phyloP scores from a whole-genome alignment of 768 basidiomycete genomes.

The Nidularia sp. region DNA sequence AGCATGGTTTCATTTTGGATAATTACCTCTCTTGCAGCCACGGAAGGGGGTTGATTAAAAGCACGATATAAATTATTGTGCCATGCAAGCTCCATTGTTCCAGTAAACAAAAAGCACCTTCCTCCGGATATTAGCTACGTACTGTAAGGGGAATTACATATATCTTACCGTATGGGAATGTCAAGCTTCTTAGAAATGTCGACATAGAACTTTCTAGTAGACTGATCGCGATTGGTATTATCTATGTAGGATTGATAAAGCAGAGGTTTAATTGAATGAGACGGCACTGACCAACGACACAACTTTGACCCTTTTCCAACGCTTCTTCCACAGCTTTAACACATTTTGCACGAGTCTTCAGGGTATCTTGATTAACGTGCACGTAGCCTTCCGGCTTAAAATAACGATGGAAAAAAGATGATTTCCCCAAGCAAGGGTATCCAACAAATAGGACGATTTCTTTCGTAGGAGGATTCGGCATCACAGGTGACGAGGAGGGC shows the following conservation, averaged over 20 bases:
- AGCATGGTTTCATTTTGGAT: not conserved
- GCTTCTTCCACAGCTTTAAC: conserved; percentile 56
- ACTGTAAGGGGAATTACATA: conserved; percentile 2
- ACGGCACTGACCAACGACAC: conserved; percentile 67
- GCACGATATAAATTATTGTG: conserved; percentile 93
- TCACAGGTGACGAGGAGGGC: conserved; percentile 45
- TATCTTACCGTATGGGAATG: conserved; percentile 50
- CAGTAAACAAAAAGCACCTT: conserved; percentile 76
- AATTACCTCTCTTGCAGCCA: conserved; percentile 35
- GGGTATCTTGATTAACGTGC: conserved; percentile 84
- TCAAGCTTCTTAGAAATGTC: conserved; percentile 54
- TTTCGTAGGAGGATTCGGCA: conserved; percentile 31
- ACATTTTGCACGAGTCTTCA: conserved; percentile 76
- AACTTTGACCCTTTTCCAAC: conserved; percentile 53
- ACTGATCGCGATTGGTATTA: conserved; percentile 82
- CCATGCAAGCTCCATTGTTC: conserved; percentile 78
- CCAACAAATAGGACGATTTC: conserved; percentile 51
- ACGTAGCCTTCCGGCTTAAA: conserved; percentile 68
- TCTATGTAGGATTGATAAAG: conserved; percentile 40
- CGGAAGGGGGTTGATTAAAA: conserved; percentile 48
- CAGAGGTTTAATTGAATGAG: conserved; percentile 1
- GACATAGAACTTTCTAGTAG: conserved; percentile 70
- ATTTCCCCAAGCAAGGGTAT: conserved; percentile 69
- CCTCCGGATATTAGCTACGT: not conserved
- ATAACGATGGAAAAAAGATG: conserved; percentile 68